A percentile compares a stretch with the other conserved stretches of the same genome.
These are phyloP conservation scores for Limnanthes douglasii DNA, from an alignment of 345 rosid species.

Conservation along the genomic window DNA sequence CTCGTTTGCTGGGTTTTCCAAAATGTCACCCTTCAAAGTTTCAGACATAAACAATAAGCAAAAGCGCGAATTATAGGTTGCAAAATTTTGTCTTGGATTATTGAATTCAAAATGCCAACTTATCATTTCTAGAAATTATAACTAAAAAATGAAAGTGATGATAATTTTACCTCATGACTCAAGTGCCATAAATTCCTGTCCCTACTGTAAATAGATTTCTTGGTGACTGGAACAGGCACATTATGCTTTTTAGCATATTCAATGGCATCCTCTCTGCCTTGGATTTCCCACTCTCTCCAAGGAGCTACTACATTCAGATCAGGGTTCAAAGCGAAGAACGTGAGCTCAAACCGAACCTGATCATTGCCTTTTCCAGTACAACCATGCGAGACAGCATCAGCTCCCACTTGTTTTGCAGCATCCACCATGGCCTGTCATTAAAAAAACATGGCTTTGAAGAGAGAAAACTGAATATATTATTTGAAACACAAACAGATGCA, in stretches of 20 bases:
- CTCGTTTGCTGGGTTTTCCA: slow-evolving; percentile 92
- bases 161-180: slow-evolving; percentile 79
- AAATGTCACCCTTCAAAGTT: slow-evolving; percentile 63
- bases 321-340: slow-evolving; percentile 88
- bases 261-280: slow-evolving; percentile 89
- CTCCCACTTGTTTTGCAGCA: slow-evolving; percentile 93
- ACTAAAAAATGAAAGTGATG: not conserved
- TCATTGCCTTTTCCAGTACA: slow-evolving; percentile 99
- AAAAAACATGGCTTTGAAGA: slow-evolving; percentile 1
- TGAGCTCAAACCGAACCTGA: slow-evolving; percentile 95
- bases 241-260: slow-evolving; percentile 92
- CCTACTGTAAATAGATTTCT: slow-evolving; percentile 90
- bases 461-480: not conserved
- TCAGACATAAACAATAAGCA: slow-evolving; percentile 1
- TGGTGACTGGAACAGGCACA: slow-evolving; percentile 87
- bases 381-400: slow-evolving; percentile 94
- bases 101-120: not conserved
- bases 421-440: slow-evolving; percentile 91
- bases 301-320: slow-evolving; percentile 90
- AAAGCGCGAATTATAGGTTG: not conserved
- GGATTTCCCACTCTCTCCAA: slow-evolving; percentile 97
- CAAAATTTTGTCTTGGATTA: not conserved
- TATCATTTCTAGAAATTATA: not conserved
- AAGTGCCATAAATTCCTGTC: slow-evolving; percentile 95
- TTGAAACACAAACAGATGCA: too few relatives aligned